Percentiles rank a stretch among this genome's conserved stretches.
Conservation (phyloP, 2,329 filamentous ascomycete genomes). For the Pyrenochaeta sp. region DNA sequence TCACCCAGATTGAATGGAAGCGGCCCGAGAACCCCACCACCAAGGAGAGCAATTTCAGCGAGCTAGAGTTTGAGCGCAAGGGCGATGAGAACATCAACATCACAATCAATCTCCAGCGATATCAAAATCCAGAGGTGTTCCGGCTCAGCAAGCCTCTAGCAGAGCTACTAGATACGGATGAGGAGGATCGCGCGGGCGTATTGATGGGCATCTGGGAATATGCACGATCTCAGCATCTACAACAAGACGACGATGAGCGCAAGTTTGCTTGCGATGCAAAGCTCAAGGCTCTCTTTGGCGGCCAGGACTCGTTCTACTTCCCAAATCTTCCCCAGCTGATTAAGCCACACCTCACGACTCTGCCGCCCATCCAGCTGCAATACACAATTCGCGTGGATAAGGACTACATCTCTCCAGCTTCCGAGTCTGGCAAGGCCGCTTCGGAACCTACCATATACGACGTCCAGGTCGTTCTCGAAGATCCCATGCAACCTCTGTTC, state of each 20-base stretch:
- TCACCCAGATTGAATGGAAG: constrained; percentile 80
- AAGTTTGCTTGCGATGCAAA: constrained; percentile 89
- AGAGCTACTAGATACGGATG: constrained; percentile 83
- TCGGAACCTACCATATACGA: constrained; percentile 88
- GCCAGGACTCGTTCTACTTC: constrained; percentile 79
- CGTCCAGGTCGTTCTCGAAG: constrained; percentile 82
- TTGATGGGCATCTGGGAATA: constrained; percentile 97
- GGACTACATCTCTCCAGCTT: constrained; percentile 61
- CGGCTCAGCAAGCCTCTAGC: constrained; percentile 79
- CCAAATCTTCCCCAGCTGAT: constrained; percentile 84
- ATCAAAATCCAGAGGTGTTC: constrained; percentile 87
- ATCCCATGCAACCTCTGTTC: constrained; percentile 76
- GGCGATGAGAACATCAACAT: constrained; percentile 93
- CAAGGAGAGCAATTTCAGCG: constrained; percentile 81
- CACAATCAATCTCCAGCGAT: constrained; percentile 82
- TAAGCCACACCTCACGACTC: constrained; percentile 76
- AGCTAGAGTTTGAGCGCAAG: constrained; percentile 87
- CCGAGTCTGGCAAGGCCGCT: constrained; percentile 70
- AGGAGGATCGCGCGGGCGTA: constrained; percentile 86
- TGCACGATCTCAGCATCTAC: constrained; percentile 81
- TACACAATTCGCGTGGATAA: constrained; percentile 94
- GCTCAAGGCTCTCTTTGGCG: constrained; percentile 76
- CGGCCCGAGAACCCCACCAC: constrained; percentile 73
- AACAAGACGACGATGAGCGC: constrained; percentile 94
- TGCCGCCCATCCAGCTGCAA: constrained; percentile 81